A percentile compares a stretch with the other conserved stretches of the same genome.
These are phyloP conservation scores for Taphrina populina DNA, from an alignment of 1,139 yeast genomes.

Conservation along the genomic window DNA sequence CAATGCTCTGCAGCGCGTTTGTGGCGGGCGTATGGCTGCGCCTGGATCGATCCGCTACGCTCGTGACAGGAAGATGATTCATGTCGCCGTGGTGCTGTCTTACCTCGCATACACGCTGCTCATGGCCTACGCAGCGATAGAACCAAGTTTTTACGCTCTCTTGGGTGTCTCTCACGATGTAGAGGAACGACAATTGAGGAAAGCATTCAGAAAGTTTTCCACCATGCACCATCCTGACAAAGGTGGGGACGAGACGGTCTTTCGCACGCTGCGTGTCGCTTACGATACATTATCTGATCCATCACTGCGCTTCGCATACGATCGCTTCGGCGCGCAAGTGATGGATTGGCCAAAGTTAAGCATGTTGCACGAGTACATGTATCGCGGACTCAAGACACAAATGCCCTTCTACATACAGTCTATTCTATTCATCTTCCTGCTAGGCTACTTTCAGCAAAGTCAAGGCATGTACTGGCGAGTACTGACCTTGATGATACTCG, in stretches of 20 bases:
- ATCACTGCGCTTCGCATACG: conserved; percentile 43
- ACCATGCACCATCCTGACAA: conserved; percentile 47
- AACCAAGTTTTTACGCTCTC: conserved; percentile 37
- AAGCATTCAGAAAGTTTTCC: conserved; percentile 42
- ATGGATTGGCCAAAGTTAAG: conserved; percentile 35
- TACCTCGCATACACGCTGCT: conserved; percentile 24
- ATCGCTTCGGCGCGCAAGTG: conserved; percentile 43
- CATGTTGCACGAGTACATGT: conserved; percentile 32
- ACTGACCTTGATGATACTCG: conserved; percentile 38
- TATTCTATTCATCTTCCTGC: conserved; percentile 38
- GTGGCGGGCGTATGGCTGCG: background rate
- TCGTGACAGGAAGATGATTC: conserved; percentile 25
- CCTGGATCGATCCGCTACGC: conserved; percentile 18
- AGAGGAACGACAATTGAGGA: conserved; percentile 38
- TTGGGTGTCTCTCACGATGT: conserved; percentile 36
- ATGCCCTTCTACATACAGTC: conserved; percentile 40
- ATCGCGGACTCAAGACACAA: conserved; percentile 36
- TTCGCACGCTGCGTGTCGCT: conserved; percentile 42
- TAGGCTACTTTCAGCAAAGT: conserved; percentile 40
- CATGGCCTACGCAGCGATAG: conserved; percentile 4
- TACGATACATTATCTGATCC: conserved; percentile 43
- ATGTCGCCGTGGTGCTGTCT: conserved; percentile 20
- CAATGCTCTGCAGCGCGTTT: conserved; percentile 7
- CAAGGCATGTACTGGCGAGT: conserved; percentile 42
- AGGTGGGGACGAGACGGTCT: conserved; percentile 39